phyloP scores from a whole-genome alignment of 768 basidiomycete genomes.

The Serendipita sp. region DNA sequence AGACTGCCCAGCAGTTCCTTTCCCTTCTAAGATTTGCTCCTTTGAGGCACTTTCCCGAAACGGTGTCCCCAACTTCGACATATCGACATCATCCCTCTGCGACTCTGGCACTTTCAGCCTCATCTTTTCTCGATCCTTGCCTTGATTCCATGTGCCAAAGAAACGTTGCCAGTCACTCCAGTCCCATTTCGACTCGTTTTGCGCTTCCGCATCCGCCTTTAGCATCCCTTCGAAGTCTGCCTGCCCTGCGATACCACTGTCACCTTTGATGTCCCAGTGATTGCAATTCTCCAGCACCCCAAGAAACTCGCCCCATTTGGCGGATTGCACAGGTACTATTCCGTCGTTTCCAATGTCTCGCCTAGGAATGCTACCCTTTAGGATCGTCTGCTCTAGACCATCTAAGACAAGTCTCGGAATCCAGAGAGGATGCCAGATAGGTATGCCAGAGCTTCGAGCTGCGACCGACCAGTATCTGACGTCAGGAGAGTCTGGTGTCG shows the following conservation, averaged over 20 bases:
- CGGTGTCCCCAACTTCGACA: constrained; percentile 2
- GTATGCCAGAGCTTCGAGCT: constrained; percentile 42
- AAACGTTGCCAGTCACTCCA: constrained; percentile 46
- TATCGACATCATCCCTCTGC: constrained; percentile 15
- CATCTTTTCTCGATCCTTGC: constrained; percentile 16
- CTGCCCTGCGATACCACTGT: constrained; percentile 26
- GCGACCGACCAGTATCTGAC: constrained; percentile 92
- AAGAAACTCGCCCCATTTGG: constrained; percentile 92
- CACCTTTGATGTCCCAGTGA: constrained; percentile 93
- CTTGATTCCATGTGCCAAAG: constrained; percentile 33
- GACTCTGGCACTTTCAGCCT: constrained; percentile 19
- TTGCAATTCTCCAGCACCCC: constrained; percentile 81
- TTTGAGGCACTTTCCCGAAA: constrained; percentile 8
- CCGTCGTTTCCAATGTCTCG: constrained; percentile 74
- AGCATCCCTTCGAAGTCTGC: constrained; percentile 13
- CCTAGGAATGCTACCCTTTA: constrained; percentile 14
- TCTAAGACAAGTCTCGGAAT: constrained; percentile 90
- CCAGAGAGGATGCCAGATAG: constrained; percentile 91
- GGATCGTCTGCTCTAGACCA: constrained; percentile 51
- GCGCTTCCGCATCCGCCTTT: no score
- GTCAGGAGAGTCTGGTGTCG: constrained; percentile 51
- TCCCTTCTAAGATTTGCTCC: constrained; percentile 27
- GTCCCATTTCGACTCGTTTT: constrained; percentile 25
- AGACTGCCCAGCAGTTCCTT: constrained; percentile 50
- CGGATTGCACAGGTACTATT: constrained; percentile 78